Base-by-base conservation (phyloP, 495 filamentous ascomycete species). In the Endocarpon pusillum region DNA sequence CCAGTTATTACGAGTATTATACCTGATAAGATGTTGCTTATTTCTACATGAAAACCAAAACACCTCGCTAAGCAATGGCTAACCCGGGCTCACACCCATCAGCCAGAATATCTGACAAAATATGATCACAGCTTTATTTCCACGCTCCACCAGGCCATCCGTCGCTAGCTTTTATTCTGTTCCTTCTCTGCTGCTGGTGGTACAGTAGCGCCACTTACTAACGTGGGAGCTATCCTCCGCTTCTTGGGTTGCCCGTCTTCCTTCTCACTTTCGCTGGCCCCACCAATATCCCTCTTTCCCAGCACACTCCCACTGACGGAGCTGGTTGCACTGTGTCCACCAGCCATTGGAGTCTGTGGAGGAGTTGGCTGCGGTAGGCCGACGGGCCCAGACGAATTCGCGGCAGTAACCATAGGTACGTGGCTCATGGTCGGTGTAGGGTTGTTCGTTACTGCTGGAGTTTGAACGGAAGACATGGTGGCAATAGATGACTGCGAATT, bases 401-500 rank as follows among this genome's bases (percentile, higher is more conserved):
- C 55, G 17, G 79, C 80, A 19, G 78, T 67, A 19, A 89, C 77
- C 36, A 73, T 62, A 0, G 82, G 81, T 15, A 91, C 66, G 41
- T 64, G 74, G 4, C 80, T 76, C 5, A 76, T 58, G 11, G 75
- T 83, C 2, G 81, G 69, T 0, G 80, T 77, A 8, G 83, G 81
- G 40, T 92, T 87, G 49, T 69, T 86, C 32, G 81, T 66, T 3
- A 74, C 54, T 12, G 48, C 37, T 11, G 45, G 46, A 1, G 41
- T 25, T 30, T 61, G 53, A 3, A 50, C 33, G 21, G 65, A 61
- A 11, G 58, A 54, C 35, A 62, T 56, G 0, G 83, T 91, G 6
- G 74, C 66, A 11, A 86, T 65, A n/a, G 85, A 94, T 2, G 81
- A 85, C 3, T 75, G 67, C 6, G 89, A 94, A 40, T 79, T 91